These are phyloP conservation scores for Tilletia horrida DNA, from an alignment of 1,284 basidiomycete genomes.

Conservation along the genomic window DNA sequence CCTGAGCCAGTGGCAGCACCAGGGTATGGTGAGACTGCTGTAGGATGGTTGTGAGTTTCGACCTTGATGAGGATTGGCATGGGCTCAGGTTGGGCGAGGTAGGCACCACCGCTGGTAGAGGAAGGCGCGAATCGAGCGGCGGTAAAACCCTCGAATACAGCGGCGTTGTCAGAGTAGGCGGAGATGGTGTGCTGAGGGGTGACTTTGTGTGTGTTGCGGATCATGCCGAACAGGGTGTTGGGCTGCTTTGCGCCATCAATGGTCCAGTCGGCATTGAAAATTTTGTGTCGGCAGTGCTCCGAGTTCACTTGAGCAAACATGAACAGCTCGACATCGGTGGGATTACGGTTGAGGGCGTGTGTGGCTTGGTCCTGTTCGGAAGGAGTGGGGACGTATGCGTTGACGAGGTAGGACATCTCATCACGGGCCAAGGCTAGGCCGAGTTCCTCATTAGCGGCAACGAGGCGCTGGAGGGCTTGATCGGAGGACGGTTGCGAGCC, in stretches of 20 bases:
- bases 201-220: constrained; percentile 87
- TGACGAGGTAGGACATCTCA: constrained; percentile 89
- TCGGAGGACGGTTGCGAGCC: constrained; percentile 33
- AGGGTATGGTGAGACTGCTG: constrained; percentile 94
- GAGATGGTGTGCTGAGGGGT: constrained; percentile 72
- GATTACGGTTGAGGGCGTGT: constrained; percentile 49
- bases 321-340: constrained; percentile 93
- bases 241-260: constrained; percentile 71
- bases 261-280: constrained; percentile 97
- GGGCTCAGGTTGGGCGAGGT: constrained; percentile 52
- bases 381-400: constrained; percentile 65
- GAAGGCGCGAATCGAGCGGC: constrained; percentile 76
- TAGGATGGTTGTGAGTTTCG: constrained; percentile 99
- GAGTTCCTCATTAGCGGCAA: constrained; percentile 74
- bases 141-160: constrained; percentile 76
- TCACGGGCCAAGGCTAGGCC: constrained; percentile 85
- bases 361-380: constrained; percentile 58
- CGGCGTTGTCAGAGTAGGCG: constrained; percentile 97
- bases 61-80: constrained; percentile 94
- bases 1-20: constrained; percentile 97
- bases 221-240: constrained; percentile 91
- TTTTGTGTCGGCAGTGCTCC: constrained; percentile 99
- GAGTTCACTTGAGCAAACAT: constrained; percentile 99
- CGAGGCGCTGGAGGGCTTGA: constrained; percentile 59
- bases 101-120: constrained; percentile 26